A percentile compares a stretch with the other conserved stretches of the same genome.
Evolutionary conservation across 345 rosid species (phyloP).

Genomic region (Lenwebbia sp.): DNA sequence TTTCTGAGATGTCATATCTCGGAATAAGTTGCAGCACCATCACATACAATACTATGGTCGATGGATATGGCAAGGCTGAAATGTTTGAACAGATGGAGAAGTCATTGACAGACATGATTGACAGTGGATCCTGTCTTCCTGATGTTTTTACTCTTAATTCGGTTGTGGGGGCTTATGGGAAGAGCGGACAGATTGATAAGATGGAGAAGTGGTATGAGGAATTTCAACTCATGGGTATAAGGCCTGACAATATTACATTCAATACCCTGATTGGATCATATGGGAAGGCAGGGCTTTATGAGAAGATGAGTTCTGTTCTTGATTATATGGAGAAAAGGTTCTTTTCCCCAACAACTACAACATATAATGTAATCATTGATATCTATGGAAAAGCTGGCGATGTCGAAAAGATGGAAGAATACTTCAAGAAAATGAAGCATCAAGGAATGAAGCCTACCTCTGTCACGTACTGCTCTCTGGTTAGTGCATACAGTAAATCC

Average conservation of each 20-base stretch:
- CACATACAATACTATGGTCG: slow-evolving; percentile 56
- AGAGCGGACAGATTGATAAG: slow-evolving; percentile 31
- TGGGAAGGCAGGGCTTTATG: slow-evolving; percentile 49
- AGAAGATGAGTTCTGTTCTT: slow-evolving; percentile 57
- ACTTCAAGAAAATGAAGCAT: slow-evolving; percentile 64
- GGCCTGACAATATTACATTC: slow-evolving; percentile 56
- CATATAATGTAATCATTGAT: slow-evolving; percentile 63
- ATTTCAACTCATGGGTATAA: slow-evolving; percentile 70
- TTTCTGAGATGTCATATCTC: slow-evolving; percentile 68
- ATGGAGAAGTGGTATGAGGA: slow-evolving; percentile 77
- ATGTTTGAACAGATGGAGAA: slow-evolving; percentile 69
- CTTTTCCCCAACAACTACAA: slow-evolving; percentile 35
- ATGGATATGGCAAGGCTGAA: slow-evolving; percentile 72
- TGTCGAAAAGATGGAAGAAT: slow-evolving; percentile 53
- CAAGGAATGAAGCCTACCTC: slow-evolving; percentile 73
- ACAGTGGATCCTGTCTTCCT: slow-evolving; percentile 46
- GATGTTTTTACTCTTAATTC: slow-evolving; percentile 72
- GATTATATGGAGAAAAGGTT: slow-evolving; percentile 64
- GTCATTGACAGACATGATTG: slow-evolving; percentile 51
- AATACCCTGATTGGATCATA: slow-evolving; percentile 60
- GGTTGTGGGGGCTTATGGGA: slow-evolving; percentile 60
- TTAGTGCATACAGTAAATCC: slow-evolving; percentile 51
- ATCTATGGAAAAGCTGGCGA: slow-evolving; percentile 53
- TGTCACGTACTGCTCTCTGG: slow-evolving; percentile 67
- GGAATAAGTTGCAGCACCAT: slow-evolving; percentile 50